Evolutionary conservation across 164 flowering plant species (phyloP).

Genomic region (Stephania cephalantha): DNA sequence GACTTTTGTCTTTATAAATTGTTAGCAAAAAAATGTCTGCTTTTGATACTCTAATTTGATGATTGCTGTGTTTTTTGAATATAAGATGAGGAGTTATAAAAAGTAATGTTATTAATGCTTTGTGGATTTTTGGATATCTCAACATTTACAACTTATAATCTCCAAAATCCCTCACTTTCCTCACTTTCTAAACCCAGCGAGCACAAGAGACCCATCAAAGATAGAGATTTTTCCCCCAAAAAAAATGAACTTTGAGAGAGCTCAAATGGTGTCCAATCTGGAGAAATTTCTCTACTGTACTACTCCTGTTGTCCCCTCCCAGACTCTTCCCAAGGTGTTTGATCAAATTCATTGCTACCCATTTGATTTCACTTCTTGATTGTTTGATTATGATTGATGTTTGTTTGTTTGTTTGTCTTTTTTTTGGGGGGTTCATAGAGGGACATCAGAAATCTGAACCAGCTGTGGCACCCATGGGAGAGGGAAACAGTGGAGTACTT

Average conservation of each 20-base stretch:
- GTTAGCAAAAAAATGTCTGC: background rate
- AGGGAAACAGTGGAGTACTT: constrained; percentile 77
- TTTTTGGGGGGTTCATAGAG: constrained; percentile 24
- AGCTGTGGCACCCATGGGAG: constrained; percentile 87
- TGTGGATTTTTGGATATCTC: background rate
- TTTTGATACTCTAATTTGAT: background rate
- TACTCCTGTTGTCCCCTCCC: constrained; percentile 72
- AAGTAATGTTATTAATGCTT: background rate
- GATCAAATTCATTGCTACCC: background rate
- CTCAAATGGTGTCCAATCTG: constrained; percentile 61
- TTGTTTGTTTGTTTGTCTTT: background rate
- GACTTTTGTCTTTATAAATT: background rate
- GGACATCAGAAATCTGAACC: constrained; percentile 56
- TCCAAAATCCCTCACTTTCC: background rate
- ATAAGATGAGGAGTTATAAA: background rate
- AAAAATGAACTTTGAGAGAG: constrained; percentile 31
- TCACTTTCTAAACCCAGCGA: background rate
- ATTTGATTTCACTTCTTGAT: background rate
- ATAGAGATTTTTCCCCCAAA: background rate
- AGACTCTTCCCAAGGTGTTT: constrained; percentile 64
- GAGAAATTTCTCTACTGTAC: constrained; percentile 71
- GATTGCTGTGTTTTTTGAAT: background rate
- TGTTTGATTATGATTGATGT: background rate
- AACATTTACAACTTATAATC: background rate
- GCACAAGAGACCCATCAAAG: background rate